Conservation (phyloP, 257 asterid species). For the Sherardia arvensis region DNA sequence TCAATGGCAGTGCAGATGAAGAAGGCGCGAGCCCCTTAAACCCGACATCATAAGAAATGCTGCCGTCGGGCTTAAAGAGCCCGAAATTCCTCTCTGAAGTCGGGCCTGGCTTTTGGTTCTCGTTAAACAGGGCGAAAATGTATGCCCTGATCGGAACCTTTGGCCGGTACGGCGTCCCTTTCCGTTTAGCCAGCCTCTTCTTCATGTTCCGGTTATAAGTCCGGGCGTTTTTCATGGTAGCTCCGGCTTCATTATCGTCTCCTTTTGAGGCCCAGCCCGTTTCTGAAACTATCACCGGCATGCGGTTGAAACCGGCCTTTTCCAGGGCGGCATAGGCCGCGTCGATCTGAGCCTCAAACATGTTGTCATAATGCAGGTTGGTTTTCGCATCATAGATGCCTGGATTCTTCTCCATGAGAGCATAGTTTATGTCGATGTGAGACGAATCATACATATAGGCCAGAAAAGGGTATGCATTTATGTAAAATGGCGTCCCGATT, state of each 20-base stretch:
- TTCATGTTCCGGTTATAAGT: slow-evolving; percentile 44
- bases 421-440: slow-evolving; percentile 57
- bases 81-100: slow-evolving; percentile 85
- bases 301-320: slow-evolving; percentile 39
- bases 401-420: slow-evolving; percentile 27
- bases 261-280: slow-evolving; percentile 87
- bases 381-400: slow-evolving; percentile 54
- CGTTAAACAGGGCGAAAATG: slow-evolving; percentile 68
- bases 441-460: slow-evolving; percentile 60
- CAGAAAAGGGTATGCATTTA: slow-evolving; percentile 73
- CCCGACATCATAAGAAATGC: slow-evolving; percentile 56
- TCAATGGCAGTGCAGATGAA: slow-evolving; percentile 35
- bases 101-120: slow-evolving; percentile 66
- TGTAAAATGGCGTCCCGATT: slow-evolving; percentile 65
- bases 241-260: slow-evolving; percentile 58
- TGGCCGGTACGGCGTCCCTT: slow-evolving; percentile 74
- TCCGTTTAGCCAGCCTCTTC: slow-evolving; percentile 42
- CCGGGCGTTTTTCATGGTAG: slow-evolving; percentile 45
- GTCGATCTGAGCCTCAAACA: slow-evolving; percentile 78
- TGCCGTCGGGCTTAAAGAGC: slow-evolving; percentile 73
- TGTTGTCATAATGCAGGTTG: slow-evolving; percentile 59
- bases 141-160: slow-evolving; percentile 51
- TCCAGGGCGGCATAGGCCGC: slow-evolving; percentile 70
- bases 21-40: slow-evolving; percentile 59
- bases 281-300: slow-evolving; percentile 78